Percentiles rank a stretch among this genome's conserved stretches.
Evolutionary conservation across 805 yeast species (phyloP).

Genomic region (Metschnikowia similis): DNA sequence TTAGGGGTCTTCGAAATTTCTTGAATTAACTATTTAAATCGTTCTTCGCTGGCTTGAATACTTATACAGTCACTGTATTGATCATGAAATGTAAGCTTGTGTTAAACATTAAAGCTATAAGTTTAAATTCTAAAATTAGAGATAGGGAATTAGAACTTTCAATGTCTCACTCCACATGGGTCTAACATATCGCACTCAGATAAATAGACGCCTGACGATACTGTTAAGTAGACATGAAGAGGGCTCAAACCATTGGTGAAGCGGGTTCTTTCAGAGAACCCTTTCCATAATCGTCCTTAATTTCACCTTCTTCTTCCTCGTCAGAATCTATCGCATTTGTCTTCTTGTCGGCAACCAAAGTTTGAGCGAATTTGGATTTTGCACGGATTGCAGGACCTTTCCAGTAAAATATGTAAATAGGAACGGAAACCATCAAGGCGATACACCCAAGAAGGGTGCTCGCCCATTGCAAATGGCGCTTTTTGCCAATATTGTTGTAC

Average conservation of each 20-base stretch:
- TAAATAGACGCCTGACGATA: background rate
- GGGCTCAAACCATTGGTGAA: background rate
- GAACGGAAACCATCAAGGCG: conserved; percentile 30
- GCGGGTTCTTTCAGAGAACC: background rate
- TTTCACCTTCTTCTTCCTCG: conserved; percentile 8
- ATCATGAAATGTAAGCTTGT: too few species aligned
- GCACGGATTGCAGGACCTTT: conserved; percentile 35
- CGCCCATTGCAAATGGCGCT: conserved; percentile 34
- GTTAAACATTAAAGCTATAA: too few species aligned
- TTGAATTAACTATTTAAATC: too few species aligned
- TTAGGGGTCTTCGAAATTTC: too few species aligned
- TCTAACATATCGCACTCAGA: too few species aligned
- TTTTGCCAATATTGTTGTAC: conserved; percentile 30
- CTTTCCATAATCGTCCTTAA: background rate
- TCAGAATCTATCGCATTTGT: conserved; percentile 7
- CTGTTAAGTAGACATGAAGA: background rate
- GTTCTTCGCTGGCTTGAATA: too few species aligned
- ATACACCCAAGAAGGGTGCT: conserved; percentile 35
- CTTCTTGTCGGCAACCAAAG: conserved; percentile 27
- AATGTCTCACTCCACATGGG: background rate
- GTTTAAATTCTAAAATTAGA: background rate
- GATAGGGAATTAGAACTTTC: background rate
- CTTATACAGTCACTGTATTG: too few species aligned
- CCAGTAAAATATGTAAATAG: conserved; percentile 38
- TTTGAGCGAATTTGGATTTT: conserved; percentile 34